A percentile compares a stretch with the other conserved stretches of the same genome.
These are phyloP conservation scores for Lactuca sativa DNA, from an alignment of 129 eudicot genomes.

Conservation along the genomic window DNA sequence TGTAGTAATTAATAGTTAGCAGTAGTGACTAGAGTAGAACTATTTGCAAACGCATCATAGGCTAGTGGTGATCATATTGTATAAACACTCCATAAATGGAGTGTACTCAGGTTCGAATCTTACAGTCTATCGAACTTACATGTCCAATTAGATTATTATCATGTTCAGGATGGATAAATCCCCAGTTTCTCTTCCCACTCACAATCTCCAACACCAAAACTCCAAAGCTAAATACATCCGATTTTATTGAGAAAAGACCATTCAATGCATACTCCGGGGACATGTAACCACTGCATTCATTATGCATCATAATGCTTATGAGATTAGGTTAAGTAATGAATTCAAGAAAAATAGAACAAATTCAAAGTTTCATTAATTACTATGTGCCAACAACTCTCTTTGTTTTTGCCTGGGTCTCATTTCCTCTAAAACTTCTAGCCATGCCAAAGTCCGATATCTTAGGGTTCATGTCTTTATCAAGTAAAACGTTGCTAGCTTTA, in stretches of 20 bases:
- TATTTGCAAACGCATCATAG: neutral
- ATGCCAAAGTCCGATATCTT: conserved; percentile 46
- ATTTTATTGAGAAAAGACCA: conserved; percentile 36
- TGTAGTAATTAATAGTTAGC: neutral
- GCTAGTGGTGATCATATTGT: too few relatives aligned
- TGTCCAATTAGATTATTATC: conserved; percentile 33
- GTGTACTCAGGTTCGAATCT: too few relatives aligned
- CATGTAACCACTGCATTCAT: conserved; percentile 39
- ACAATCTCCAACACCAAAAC: conserved; percentile 41
- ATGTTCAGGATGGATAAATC: conserved; percentile 28
- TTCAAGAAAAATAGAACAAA: neutral
- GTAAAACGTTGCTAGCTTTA: conserved; percentile 40
- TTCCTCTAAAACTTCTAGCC: conserved; percentile 37
- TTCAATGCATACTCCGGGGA: conserved; percentile 37
- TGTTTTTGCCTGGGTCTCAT: conserved; percentile 31
- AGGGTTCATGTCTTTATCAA: conserved; percentile 36
- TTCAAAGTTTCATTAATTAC: neutral
- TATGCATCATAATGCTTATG: neutral
- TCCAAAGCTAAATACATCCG: conserved; percentile 42
- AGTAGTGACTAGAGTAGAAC: neutral
- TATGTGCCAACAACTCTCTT: conserved; percentile 37
- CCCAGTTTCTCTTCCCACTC: conserved; percentile 39
- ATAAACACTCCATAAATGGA: too few relatives aligned
- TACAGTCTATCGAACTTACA: conserved; percentile 19
- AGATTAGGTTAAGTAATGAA: neutral